Evolutionary conservation across 108 stramenopile species (phyloP), one percentile per base, ranked within the genome.

Genomic region (Stephanodiscus triporus): DNA sequence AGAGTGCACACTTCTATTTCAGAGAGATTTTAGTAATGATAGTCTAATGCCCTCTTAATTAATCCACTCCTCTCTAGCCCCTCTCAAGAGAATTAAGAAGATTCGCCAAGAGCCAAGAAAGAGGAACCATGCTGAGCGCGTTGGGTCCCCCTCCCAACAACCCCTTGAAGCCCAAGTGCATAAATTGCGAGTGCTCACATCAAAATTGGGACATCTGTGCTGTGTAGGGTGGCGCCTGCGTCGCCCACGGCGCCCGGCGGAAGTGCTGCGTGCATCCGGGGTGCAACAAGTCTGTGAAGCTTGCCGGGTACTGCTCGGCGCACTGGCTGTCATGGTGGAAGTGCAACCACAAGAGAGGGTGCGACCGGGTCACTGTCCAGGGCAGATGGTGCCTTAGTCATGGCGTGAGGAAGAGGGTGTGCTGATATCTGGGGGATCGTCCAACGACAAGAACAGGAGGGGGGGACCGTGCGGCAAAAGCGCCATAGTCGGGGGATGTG

Each of bases 221-320:
- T 61, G 80, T 81, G 65, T 75, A 81, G 47, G 80, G 80, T 2
- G 80, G 80, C 14, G 76, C 72, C 17, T 81, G 80, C 76, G 75
- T 81, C n/a, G 67, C 76, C 47, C 80, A 81, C 63, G 80, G 80
- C 50, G 80, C 80, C 54, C 76, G 72, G 26, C 80, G 80, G 19
- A 77, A 77, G 26, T 36, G 76, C 16, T 81, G 80, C 70, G 36
- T 43, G 17, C 58, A 61, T 45, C 63, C 64, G 32, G 70, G 70
- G 14, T 81, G 80, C 63, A 48, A 49, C 53, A 77, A 77, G 64
- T 70, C 76, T 22, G 80, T 81, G 29, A 81, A 81, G 54, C 40
- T 72, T 24, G 75, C 76, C 26, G 80, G 80, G 3, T 72, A 42
- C 42, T 81, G 80, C 42, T 63, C 58, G 49, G 59, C 77, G n/a